A percentile compares a stretch with the other conserved stretches of the same genome.
These are phyloP conservation scores for Prosopis cineraria DNA, from an alignment of 306 rosid species.

Conservation along the genomic window DNA sequence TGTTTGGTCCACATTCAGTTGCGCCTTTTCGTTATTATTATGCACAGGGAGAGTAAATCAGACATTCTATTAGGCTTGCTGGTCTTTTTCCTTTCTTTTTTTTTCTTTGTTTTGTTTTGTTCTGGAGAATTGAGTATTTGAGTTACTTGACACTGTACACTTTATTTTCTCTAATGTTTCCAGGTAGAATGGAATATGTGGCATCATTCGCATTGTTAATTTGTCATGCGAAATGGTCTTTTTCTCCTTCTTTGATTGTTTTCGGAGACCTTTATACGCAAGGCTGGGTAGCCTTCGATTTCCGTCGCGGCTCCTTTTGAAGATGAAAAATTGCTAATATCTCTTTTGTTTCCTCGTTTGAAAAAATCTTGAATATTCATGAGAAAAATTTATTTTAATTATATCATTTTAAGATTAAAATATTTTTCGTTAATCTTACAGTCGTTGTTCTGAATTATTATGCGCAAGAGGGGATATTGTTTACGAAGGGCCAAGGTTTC, in stretches of 20 bases:
- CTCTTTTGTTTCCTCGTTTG: not conserved
- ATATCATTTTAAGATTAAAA: no score
- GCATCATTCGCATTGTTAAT: not conserved
- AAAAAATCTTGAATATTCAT: not conserved
- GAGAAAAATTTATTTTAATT: no score
- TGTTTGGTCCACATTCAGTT: conserved; percentile 38
- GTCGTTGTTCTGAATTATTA: not conserved
- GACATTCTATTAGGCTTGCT: conserved; percentile 29
- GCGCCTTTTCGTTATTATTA: conserved; percentile 9
- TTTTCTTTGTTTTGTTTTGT: not conserved
- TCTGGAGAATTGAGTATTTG: conserved; percentile 32
- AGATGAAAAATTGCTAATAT: not conserved
- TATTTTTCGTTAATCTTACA: no score
- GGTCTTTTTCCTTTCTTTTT: not conserved
- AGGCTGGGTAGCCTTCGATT: not conserved
- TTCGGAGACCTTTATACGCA: not conserved
- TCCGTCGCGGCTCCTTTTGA: no score
- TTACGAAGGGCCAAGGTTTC: not conserved
- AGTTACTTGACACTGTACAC: conserved; percentile 40
- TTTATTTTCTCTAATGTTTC: conserved; percentile 5
- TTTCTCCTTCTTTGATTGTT: not conserved
- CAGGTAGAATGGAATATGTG: not conserved
- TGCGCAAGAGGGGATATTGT: not conserved
- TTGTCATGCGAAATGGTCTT: not conserved
- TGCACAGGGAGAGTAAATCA: conserved; percentile 30